A percentile compares a stretch with the other conserved stretches of the same genome.
These are phyloP conservation scores for Fusarium sp. DNA, from an alignment of 2,329 filamentous ascomycete genomes.

Conservation along the genomic window DNA sequence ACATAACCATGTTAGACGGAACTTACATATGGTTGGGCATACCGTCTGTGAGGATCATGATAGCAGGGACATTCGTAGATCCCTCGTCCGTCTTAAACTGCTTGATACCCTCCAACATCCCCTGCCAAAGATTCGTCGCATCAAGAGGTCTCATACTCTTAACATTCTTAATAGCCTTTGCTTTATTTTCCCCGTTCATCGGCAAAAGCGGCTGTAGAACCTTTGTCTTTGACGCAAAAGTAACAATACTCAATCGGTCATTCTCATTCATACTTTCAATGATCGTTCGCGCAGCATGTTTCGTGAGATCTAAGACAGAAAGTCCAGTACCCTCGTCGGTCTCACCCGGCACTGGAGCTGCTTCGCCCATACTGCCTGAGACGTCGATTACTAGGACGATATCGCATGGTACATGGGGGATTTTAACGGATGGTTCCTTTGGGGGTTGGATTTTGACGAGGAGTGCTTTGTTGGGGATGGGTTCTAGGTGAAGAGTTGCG, in stretches of 20 bases:
- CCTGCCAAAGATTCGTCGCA: slow-evolving; percentile 69
- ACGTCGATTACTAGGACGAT: slow-evolving; percentile 72
- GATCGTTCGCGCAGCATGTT: slow-evolving; percentile 69
- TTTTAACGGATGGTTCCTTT: slow-evolving; percentile 43
- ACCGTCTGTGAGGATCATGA: slow-evolving; percentile 68
- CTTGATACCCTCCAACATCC: slow-evolving; percentile 62
- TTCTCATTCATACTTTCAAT: slow-evolving; percentile 65
- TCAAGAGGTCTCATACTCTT: slow-evolving; percentile 53
- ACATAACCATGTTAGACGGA: too few species aligned
- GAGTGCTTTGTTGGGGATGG: slow-evolving; percentile 54
- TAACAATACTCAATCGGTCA: slow-evolving; percentile 69
- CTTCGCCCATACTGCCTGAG: slow-evolving; percentile 65
- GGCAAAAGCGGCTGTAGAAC: slow-evolving; percentile 59
- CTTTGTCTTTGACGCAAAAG: slow-evolving; percentile 58
- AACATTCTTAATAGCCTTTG: slow-evolving; percentile 55
- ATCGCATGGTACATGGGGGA: slow-evolving; percentile 64
- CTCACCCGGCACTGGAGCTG: slow-evolving; percentile 61
- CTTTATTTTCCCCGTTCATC: slow-evolving; percentile 63
- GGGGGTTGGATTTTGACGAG: slow-evolving; percentile 62
- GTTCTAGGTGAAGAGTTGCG: slow-evolving; percentile 53
- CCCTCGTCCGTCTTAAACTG: slow-evolving; percentile 55
- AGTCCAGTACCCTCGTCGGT: slow-evolving; percentile 62
- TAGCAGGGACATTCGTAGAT: slow-evolving; percentile 58
- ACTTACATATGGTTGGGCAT: slow-evolving; percentile 65
- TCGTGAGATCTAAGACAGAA: slow-evolving; percentile 68